phyloP scores from a whole-genome alignment of 306 rosid species.

The Mucuna pruriens region DNA sequence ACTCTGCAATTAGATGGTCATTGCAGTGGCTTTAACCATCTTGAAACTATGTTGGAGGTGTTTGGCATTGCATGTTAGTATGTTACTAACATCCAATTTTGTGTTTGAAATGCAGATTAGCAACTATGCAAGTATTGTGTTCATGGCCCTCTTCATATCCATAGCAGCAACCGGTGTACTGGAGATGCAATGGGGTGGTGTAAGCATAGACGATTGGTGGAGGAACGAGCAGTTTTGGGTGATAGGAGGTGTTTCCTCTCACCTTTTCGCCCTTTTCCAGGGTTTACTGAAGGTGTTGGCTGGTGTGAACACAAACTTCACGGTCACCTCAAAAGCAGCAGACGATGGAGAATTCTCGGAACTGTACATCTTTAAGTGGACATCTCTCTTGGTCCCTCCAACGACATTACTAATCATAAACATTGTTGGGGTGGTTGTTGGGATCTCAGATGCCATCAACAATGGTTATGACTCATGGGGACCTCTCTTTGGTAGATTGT shows the following conservation, averaged over 20 bases:
- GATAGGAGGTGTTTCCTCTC: constrained; percentile 94
- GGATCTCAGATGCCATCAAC: constrained; percentile 90
- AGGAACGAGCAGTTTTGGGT: constrained; percentile 99
- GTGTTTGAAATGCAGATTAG: constrained; percentile 68
- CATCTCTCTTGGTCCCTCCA: constrained; percentile 83
- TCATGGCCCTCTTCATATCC: constrained; percentile 90
- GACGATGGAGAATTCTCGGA: constrained; percentile 96
- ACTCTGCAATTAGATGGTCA: neutral
- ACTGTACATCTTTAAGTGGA: constrained; percentile 96
- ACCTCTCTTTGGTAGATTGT: constrained; percentile 90
- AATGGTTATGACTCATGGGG: constrained; percentile 98
- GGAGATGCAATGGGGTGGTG: constrained; percentile 99
- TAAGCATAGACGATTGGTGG: constrained; percentile 96
- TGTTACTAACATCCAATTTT: constrained; percentile 20
- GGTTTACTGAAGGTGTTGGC: constrained; percentile 95
- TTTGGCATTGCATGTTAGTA: neutral
- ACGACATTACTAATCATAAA: constrained; percentile 80
- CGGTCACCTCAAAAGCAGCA: constrained; percentile 93
- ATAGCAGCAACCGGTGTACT: constrained; percentile 91
- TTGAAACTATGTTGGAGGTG: neutral
- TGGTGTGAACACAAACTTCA: constrained; percentile 92
- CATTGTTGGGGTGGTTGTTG: constrained; percentile 84
- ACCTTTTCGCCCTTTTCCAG: constrained; percentile 87
- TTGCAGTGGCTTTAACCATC: neutral
- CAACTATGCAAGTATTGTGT: constrained; percentile 90